phyloP scores from a whole-genome alignment of 441 rosid genomes.

The Manihot esculenta region DNA sequence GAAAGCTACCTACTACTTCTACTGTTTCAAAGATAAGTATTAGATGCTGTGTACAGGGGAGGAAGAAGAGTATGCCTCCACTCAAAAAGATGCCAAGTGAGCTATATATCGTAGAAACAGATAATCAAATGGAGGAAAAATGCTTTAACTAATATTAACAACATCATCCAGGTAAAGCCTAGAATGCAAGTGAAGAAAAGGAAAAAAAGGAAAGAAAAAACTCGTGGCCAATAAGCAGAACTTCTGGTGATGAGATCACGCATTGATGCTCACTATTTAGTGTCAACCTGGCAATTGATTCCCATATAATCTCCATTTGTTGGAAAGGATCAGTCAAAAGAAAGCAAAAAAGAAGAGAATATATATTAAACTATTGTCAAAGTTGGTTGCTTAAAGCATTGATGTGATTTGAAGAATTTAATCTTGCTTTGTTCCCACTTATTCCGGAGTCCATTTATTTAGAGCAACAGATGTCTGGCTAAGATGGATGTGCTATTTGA shows the following conservation, averaged over 20 bases:
- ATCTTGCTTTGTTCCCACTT: constrained; percentile 47
- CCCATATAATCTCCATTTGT: constrained; percentile 28
- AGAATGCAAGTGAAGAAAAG: neutral
- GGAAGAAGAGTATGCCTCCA: constrained; percentile 21
- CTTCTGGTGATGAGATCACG: constrained; percentile 17
- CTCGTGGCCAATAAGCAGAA: constrained; percentile 17
- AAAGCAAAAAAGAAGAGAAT: constrained; percentile 38
- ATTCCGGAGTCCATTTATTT: constrained; percentile 30
- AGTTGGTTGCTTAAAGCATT: constrained; percentile 39
- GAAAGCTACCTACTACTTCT: neutral
- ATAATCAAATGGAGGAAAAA: neutral
- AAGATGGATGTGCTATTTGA: neutral
- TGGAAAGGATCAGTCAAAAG: constrained; percentile 41
- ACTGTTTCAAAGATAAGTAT: constrained; percentile 30
- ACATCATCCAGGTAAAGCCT: constrained; percentile 8
- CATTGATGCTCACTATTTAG: constrained; percentile 30
- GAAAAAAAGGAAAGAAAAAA: constrained; percentile 14
- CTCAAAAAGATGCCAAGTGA: constrained; percentile 34
- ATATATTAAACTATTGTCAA: constrained; percentile 39
- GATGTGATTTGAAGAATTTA: constrained; percentile 53
- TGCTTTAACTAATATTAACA: neutral
- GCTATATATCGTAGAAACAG: neutral
- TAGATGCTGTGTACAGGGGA: constrained; percentile 39
- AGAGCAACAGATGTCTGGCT: constrained; percentile 16
- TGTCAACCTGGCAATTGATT: constrained; percentile 23